phyloP scores from a whole-genome alignment of 495 filamentous ascomycete genomes.

The Trichoderma asperelloides region DNA sequence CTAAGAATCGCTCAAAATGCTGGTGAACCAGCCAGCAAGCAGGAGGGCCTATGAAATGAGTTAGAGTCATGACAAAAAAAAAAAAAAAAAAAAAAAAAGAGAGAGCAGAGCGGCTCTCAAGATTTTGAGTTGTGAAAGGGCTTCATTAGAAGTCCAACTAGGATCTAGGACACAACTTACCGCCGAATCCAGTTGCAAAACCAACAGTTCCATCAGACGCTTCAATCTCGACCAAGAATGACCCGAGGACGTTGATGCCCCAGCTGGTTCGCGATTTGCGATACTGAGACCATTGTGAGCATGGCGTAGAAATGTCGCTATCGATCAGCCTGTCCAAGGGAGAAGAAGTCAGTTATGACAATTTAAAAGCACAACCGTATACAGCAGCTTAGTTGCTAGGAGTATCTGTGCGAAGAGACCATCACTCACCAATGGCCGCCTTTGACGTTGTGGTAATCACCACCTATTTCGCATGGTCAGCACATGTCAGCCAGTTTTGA shows the following conservation, averaged over 20 bases:
- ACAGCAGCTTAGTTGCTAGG: no score
- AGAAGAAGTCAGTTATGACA: slow-evolving; percentile 2
- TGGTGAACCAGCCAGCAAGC: slow-evolving; percentile 88
- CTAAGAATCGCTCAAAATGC: slow-evolving; percentile 84
- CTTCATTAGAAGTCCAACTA: background rate
- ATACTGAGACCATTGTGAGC: slow-evolving; percentile 82
- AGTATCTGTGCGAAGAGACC: background rate
- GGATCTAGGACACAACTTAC: slow-evolving; percentile 30
- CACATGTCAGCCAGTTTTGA: background rate
- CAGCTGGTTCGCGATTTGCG: slow-evolving; percentile 79
- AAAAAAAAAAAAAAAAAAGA: no score
- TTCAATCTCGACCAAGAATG: slow-evolving; percentile 88
- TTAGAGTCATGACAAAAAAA: background rate
- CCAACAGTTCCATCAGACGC: slow-evolving; percentile 82
- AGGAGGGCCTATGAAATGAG: slow-evolving; percentile 48
- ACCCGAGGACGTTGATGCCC: slow-evolving; percentile 92
- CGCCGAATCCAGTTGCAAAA: slow-evolving; percentile 89
- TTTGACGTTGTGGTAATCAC: slow-evolving; percentile 93
- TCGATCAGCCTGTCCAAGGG: slow-evolving; percentile 59
- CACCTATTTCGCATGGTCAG: slow-evolving; percentile 32
- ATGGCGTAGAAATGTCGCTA: slow-evolving; percentile 81
- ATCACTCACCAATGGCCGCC: slow-evolving; percentile 67
- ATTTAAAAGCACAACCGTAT: background rate
- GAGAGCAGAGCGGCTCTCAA: background rate
- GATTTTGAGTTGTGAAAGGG: background rate